Conservation (phyloP, 108 stramenopile genomes). For the Pseudonitzschia multiseries region DNA sequence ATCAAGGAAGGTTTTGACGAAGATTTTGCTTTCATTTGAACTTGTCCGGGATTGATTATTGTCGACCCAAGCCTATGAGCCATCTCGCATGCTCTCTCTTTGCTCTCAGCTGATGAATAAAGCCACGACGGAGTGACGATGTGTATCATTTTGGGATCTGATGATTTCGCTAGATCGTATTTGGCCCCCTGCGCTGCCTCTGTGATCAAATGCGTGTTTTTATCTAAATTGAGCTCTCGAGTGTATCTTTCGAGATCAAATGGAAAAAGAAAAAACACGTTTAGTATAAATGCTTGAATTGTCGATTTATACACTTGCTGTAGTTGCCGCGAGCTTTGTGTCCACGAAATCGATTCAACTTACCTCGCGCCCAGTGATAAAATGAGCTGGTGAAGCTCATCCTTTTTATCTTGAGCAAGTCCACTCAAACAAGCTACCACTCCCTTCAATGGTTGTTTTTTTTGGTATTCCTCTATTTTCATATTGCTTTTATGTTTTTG, state of each 20-base stretch:
- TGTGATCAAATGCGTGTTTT: constrained; percentile 56
- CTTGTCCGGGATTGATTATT: neutral
- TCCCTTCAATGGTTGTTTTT: constrained; percentile 21
- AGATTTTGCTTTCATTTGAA: neutral
- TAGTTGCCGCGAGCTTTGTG: too few species aligned
- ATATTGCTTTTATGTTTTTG: neutral
- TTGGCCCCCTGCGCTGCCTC: constrained; percentile 41
- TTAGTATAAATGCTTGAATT: neutral
- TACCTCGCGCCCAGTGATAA: constrained; percentile 45
- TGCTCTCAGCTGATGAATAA: constrained; percentile 17
- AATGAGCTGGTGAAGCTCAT: constrained; percentile 34
- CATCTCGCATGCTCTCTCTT: constrained; percentile 26
- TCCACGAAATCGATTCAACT: neutral
- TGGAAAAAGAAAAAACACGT: neutral
- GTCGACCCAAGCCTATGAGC: constrained; percentile 2
- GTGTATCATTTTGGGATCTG: constrained; percentile 22
- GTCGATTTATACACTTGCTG: neutral
- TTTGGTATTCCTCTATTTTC: neutral
- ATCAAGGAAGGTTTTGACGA: neutral
- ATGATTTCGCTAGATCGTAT: constrained; percentile 30
- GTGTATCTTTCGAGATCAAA: constrained; percentile 27
- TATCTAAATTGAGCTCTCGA: constrained; percentile 38
- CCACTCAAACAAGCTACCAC: constrained; percentile 50
- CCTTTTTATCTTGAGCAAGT: constrained; percentile 31
- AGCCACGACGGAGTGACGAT: constrained; percentile 50